Percentiles rank a stretch among this genome's conserved stretches.
Conservation (phyloP, 2,329 filamentous ascomycete genomes). For the Aureobasidium subglaciale region DNA sequence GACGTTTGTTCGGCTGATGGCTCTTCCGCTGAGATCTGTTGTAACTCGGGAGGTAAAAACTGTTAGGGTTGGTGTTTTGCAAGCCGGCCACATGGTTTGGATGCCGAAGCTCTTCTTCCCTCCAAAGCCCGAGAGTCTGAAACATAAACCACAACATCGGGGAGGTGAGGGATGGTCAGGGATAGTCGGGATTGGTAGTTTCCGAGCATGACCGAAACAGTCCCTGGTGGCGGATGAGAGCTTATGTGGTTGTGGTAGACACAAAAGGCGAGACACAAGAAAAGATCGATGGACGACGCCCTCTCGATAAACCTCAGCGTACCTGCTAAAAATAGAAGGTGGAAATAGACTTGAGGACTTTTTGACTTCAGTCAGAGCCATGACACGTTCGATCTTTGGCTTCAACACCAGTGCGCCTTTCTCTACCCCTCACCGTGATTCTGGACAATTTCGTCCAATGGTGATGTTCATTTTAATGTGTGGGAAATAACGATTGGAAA, state of each 20-base stretch:
- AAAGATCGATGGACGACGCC: neutral
- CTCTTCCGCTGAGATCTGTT: too few species aligned
- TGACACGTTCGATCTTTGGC: neutral
- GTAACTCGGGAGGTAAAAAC: too few species aligned
- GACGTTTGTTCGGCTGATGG: too few species aligned
- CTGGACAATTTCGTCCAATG: too few species aligned
- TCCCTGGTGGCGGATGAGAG: neutral
- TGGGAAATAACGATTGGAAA: neutral
- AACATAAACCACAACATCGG: too few species aligned
- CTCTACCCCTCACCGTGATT: neutral
- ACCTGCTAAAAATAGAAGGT: neutral
- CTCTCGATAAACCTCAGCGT: neutral
- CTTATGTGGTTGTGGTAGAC: neutral
- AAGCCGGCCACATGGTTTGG: too few species aligned
- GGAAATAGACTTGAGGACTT: neutral
- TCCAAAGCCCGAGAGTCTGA: too few species aligned
- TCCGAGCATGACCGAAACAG: neutral
- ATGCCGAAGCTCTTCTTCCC: too few species aligned
- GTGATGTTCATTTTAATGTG: too few species aligned
- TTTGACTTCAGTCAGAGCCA: slow-evolving; percentile 3
- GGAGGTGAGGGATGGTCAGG: too few species aligned
- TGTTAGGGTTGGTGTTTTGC: too few species aligned
- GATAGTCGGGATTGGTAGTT: too few species aligned
- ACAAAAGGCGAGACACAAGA: neutral
- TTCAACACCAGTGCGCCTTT: neutral